These are phyloP conservation scores for Thinopyrum elongatum DNA, from an alignment of 176 grass and related monocot genomes.

Conservation along the genomic window DNA sequence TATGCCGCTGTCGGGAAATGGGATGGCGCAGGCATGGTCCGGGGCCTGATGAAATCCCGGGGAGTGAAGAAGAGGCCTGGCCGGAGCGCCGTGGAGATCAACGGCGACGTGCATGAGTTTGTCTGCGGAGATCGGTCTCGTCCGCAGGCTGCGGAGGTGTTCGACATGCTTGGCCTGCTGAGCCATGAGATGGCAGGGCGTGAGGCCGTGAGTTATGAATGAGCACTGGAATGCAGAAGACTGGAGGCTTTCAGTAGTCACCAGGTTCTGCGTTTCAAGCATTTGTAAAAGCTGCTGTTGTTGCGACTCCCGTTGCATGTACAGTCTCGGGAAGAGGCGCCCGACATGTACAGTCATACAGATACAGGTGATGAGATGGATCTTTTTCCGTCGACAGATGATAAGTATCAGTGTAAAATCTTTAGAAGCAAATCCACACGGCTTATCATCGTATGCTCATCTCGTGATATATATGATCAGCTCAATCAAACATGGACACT, in stretches of 20 bases:
- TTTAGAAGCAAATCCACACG: background rate
- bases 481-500: too few species aligned
- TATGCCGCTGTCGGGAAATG: constrained; percentile 54
- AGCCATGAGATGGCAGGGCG: constrained; percentile 31
- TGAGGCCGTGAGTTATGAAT: background rate
- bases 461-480: too few species aligned
- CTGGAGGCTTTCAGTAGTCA: background rate
- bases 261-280: too few species aligned
- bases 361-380: too few species aligned
- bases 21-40: constrained; percentile 47
- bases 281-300: too few species aligned
- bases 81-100: constrained; percentile 54
- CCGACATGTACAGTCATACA: too few species aligned
- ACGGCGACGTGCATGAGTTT: constrained; percentile 58
- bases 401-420: background rate
- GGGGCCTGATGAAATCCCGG: constrained; percentile 50
- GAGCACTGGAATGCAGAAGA: background rate
- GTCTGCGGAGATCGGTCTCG: constrained; percentile 49
- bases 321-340: too few species aligned
- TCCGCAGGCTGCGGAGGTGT: constrained; percentile 29
- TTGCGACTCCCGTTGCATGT: too few species aligned
- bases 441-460: too few species aligned
- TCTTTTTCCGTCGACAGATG: too few species aligned
- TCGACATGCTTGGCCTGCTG: constrained; percentile 49
- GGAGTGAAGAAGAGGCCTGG: constrained; percentile 61